phyloP scores from a whole-genome alignment of 768 basidiomycete species.

The Naganishia vishniacii region DNA sequence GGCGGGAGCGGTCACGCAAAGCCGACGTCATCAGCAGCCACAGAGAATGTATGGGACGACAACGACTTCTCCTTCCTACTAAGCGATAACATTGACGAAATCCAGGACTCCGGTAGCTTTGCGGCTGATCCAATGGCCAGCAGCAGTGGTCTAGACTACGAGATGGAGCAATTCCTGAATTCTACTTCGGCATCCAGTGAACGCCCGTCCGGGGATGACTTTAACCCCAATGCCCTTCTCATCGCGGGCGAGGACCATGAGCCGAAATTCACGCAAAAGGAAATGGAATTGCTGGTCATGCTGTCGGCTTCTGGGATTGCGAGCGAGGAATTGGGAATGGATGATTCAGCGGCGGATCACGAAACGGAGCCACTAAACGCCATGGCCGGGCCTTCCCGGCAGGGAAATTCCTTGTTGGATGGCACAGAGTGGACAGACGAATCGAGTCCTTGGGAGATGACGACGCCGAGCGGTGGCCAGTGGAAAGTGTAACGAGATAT shows the following conservation, averaged over 20 bases:
- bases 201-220: background rate
- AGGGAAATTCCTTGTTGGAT: conserved; percentile 8
- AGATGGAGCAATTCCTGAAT: conserved; percentile 12
- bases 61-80: conserved; percentile 16
- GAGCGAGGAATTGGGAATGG: conserved; percentile 17
- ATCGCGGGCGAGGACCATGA: conserved; percentile 18
- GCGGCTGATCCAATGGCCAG: conserved; percentile 10
- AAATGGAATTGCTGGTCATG: conserved; percentile 22
- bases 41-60: conserved; percentile 18
- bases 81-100: conserved; percentile 20
- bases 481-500: background rate
- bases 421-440: conserved; percentile 20
- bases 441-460: conserved; percentile 23
- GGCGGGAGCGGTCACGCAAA: background rate
- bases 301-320: conserved; percentile 17
- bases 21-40: background rate
- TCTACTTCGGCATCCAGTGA: background rate
- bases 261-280: conserved; percentile 23
- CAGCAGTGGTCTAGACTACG: conserved; percentile 20
- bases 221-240: background rate
- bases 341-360: background rate
- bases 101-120: conserved; percentile 10
- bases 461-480: conserved; percentile 16
- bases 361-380: background rate
- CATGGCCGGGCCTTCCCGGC: conserved; percentile 1